Percentiles rank a stretch among this genome's conserved stretches.
phyloP scores from a whole-genome alignment of 2,329 filamentous ascomycete species.

The Aspergillus sp. region DNA sequence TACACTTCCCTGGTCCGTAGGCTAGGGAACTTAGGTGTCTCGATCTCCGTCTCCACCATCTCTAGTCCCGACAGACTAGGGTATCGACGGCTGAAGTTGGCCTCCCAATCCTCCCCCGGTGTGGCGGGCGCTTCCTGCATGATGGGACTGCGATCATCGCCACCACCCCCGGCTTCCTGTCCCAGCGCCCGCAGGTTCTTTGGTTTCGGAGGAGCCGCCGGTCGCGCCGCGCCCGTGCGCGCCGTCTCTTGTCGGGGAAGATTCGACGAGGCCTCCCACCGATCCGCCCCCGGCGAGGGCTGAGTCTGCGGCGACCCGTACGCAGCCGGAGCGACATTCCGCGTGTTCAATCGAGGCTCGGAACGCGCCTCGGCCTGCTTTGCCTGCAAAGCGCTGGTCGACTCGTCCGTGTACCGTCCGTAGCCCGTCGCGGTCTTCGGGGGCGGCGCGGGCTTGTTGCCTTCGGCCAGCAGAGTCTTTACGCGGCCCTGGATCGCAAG shows the following conservation, averaged over 20 bases:
- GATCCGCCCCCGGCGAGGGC: conserved; percentile 11
- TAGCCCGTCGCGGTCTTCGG: conserved; percentile 82
- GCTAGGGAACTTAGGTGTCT: conserved; percentile 36
- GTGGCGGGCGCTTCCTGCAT: conserved; percentile 26
- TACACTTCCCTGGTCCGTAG: conserved; percentile 46
- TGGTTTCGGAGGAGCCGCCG: conserved; percentile 61
- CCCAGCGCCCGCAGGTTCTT: conserved; percentile 55
- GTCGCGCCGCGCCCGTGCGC: conserved; percentile 43
- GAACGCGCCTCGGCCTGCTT: conserved; percentile 32
- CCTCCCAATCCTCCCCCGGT: conserved; percentile 60
- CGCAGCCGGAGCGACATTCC: conserved; percentile 17
- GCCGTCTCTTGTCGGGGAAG: conserved; percentile 19
- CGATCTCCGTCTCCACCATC: conserved; percentile 74
- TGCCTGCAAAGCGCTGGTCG: conserved; percentile 38
- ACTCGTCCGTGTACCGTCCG: conserved; percentile 72
- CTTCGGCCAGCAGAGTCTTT: conserved; percentile 77
- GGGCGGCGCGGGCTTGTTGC: conserved; percentile 58
- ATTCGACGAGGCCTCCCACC: conserved; percentile 14
- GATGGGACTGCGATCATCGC: conserved; percentile 28
- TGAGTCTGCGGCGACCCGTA: conserved; percentile 17
- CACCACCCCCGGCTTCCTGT: conserved; percentile 16
- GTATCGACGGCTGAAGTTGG: conserved; percentile 79
- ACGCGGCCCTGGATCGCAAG: conserved; percentile 91
- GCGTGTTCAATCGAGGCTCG: conserved; percentile 22
- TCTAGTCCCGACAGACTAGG: conserved; percentile 83